Percentiles rank a stretch among this genome's conserved stretches.
These are phyloP conservation scores for Dinochytrium kinnereticum DNA, from an alignment of 371 early-diverging fungal genomes.

Conservation along the genomic window DNA sequence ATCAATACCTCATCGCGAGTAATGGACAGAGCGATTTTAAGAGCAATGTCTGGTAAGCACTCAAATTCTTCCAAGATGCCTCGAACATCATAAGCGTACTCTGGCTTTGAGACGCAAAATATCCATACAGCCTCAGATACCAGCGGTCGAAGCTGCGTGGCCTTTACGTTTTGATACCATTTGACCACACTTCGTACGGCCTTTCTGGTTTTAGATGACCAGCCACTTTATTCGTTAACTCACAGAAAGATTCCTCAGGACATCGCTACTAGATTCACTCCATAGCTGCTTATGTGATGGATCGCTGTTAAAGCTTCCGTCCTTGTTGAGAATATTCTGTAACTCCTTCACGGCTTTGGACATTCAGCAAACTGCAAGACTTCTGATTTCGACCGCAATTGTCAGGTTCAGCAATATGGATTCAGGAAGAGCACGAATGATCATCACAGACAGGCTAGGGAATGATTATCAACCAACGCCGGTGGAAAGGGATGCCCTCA, in stretches of 20 bases:
- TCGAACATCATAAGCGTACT: background rate
- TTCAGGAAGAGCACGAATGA: background rate
- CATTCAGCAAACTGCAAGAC: background rate
- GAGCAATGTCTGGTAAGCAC: background rate
- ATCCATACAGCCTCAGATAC: slow-evolving; percentile 1
- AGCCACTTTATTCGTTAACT: background rate
- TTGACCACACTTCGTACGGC: background rate
- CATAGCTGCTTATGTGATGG: no score
- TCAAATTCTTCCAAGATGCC: slow-evolving; percentile 2
- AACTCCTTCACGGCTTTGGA: background rate
- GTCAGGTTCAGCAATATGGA: background rate
- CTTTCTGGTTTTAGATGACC: background rate
- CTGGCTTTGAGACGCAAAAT: no score
- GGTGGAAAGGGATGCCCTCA: background rate
- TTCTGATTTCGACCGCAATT: background rate
- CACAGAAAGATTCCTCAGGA: background rate
- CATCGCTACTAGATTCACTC: background rate
- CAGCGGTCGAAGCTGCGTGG: background rate
- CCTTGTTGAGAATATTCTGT: background rate
- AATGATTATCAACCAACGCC: background rate
- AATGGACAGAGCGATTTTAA: slow-evolving; percentile 5
- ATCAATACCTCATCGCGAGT: background rate
- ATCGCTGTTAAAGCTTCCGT: background rate
- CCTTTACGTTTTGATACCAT: background rate
- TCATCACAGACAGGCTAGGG: background rate